Base-by-base conservation (phyloP, 1,284 basidiomycete species). In the Limonomyces culmigenus region DNA sequence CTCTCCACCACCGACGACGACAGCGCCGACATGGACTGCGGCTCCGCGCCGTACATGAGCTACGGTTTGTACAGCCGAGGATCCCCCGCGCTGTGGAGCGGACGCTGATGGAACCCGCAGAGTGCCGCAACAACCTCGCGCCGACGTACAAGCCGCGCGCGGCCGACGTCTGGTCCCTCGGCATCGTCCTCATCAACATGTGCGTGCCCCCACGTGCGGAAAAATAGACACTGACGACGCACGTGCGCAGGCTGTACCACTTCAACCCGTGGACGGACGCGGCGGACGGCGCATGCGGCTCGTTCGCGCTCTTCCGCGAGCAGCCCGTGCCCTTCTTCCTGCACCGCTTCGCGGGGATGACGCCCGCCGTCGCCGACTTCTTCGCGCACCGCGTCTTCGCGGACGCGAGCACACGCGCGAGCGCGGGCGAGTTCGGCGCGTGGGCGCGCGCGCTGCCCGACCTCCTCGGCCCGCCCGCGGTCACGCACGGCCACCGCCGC, bases 201-300 rank as follows among this genome's bases (percentile, higher is more conserved):
- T 83, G 47, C 25, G 72, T 64, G 10, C 35, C 38, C 33, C 40
- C 12, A 32, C 29, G 20, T n/a, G n/a, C 4, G 23, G 18, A 18
- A 20, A 20, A 8, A 19, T 17, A 34, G 19, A 23, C 16, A 33
- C 18, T 19, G 19, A 11, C 23, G 23, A 11, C 31, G 5, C 19
- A 20, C n/a, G 19, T 32, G 41, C 21, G 27, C 46, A 85, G 81
- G 80, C 67, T 98, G 53, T 99, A 96, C 62, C 93, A 98, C 57
- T 86, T 77, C 56, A 97, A 95, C 57, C 93, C 93, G 14, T 99
- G 95, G 89, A 84, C 84, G 34, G 95, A 98, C 54, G 93, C 95
- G 2, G 71, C 73, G 33, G 63, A 74, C 45, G 68, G 74, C 55
- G 64, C 70, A 47, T 75, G 79, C 59, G 69, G 70, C 19, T 89